Base-by-base conservation (phyloP, 305 asterid genomes). In the Stenogyne calaminthoides region DNA sequence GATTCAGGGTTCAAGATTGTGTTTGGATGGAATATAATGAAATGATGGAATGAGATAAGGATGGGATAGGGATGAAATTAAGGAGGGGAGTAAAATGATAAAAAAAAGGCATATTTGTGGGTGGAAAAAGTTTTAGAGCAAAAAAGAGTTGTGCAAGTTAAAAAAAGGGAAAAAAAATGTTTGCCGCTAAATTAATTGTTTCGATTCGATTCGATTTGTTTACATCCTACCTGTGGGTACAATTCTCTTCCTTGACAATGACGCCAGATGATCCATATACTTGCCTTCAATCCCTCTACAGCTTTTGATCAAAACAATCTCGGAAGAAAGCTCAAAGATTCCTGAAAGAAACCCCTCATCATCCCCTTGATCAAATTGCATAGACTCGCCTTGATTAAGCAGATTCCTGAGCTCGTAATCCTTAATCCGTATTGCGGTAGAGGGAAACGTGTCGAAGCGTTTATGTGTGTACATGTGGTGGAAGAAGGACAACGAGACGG, bases 231-330 rank as follows among this genome's bases (percentile, higher is more conserved):
- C 22, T 52, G 58, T 46, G n/a, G 54, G 54, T n/a, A 46, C 19
- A 4, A 52, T 52, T 52, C 12, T 52, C 27, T 52, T 52, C 6
- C 27, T 5, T 2, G 12, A 52, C 7, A 52, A 18, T 0, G 27
- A 1, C 5, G 58, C 18, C 5, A 52, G 58, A 18, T 52, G 58
- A 15, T 52, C 58, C 3, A 83, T 20, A 5, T 78, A 80, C 46
- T 77, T 80, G n/a, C 20, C 81, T 51, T 80, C 87, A 15, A 77
- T 22, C 25, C 60, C 81, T 20, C 69, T 64, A 40, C 71, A 54
- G 19, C 67, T 75, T 72, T 80, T 80, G 20, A 83, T 9, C 64
- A 83, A 3, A 15, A 72, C 71, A 19, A 80, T 32, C 1, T 80
- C 77, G 19, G n/a, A 2, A 25, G 84, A 77, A 34, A 67, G 25